These are phyloP conservation scores for Phytopythium montanum DNA, from an alignment of 352 stramenopile genomes.

Conservation along the genomic window DNA sequence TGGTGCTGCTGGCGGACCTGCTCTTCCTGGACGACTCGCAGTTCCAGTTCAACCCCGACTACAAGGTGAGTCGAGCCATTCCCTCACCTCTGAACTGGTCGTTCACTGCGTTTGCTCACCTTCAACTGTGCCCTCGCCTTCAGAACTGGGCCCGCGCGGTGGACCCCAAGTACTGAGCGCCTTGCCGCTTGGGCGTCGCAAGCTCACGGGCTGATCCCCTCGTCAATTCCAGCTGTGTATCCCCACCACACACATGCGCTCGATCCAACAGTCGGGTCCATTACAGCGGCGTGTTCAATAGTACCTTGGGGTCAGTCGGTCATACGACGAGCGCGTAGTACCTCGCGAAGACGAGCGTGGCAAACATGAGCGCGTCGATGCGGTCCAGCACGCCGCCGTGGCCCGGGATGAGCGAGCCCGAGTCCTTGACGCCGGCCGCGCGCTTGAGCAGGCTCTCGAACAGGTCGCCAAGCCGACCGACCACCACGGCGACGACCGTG, in stretches of 20 bases:
- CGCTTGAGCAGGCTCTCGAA: constrained; percentile 96
- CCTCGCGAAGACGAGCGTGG: constrained; percentile 54
- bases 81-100: constrained; percentile 5
- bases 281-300: too few relatives aligned
- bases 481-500: constrained; percentile 87
- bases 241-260: background rate
- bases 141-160: constrained; percentile 77
- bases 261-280: too few relatives aligned
- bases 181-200: too few relatives aligned
- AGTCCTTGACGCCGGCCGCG: constrained; percentile 94
- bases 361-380: constrained; percentile 95
- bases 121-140: background rate
- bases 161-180: constrained; percentile 68
- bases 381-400: constrained; percentile 95
- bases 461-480: constrained; percentile 93
- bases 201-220: background rate
- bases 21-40: constrained; percentile 68
- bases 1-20: constrained; percentile 69
- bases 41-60: constrained; percentile 84
- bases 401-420: constrained; percentile 93
- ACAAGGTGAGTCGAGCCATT: constrained; percentile 53
- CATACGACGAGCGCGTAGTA: constrained; percentile 52
- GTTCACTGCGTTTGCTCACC: too few relatives aligned
- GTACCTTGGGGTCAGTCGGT: constrained; percentile 1
- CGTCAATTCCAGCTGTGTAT: constrained; percentile 4